Conservation (phyloP, 768 basidiomycete genomes). For the Xerocomellus amylosporus region DNA sequence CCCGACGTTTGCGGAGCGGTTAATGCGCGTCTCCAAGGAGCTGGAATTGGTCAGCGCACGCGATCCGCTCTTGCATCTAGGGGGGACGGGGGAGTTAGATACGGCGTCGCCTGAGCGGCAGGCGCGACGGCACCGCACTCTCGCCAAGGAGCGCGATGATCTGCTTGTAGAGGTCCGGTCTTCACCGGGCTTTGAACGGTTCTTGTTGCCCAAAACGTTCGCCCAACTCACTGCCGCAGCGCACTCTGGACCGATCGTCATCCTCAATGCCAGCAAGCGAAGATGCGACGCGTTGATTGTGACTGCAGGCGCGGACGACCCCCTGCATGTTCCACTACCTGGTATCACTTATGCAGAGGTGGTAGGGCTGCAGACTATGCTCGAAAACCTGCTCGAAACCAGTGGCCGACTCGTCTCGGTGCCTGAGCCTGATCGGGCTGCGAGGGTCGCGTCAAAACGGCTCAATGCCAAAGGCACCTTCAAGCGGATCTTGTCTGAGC, state of each 20-base stretch:
- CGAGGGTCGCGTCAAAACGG: background rate
- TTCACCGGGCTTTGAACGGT: conserved; percentile 20
- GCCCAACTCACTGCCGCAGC: background rate
- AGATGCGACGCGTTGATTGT: too few relatives aligned
- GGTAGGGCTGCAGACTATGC: background rate
- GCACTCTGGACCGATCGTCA: background rate
- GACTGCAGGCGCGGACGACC: background rate
- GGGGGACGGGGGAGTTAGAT: background rate
- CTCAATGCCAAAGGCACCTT: background rate
- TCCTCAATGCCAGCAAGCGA: too few relatives aligned
- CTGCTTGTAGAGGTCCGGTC: conserved; percentile 16
- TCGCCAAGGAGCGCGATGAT: conserved; percentile 15
- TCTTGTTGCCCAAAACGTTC: conserved; percentile 19
- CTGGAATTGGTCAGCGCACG: conserved; percentile 1
- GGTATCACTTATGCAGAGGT: background rate
- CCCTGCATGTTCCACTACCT: background rate
- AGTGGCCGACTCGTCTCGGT: background rate
- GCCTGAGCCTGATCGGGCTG: background rate
- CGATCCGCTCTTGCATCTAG: background rate
- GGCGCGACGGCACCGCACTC: conserved; percentile 9
- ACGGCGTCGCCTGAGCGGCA: conserved; percentile 11
- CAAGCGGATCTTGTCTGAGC: background rate
- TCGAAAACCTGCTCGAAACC: background rate
- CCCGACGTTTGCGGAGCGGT: background rate
- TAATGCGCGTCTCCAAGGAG: background rate